Base-by-base conservation (phyloP, 108 stramenopile genomes). In the Fragilariopsis cylindrus region DNA sequence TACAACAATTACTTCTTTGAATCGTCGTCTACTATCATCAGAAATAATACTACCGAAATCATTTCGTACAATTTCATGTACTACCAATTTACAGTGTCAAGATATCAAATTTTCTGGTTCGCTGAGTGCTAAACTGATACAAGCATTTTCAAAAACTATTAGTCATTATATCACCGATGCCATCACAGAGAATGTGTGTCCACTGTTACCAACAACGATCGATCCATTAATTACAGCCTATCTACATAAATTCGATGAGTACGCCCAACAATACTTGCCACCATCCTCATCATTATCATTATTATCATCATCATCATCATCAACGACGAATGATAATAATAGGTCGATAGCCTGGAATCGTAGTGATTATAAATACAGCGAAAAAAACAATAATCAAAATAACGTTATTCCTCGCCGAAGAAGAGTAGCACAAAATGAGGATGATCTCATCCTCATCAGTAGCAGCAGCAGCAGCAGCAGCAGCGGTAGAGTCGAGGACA, bases 51-150 rank as follows among this genome's bases (percentile, higher is more conserved):
- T 48, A 16, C 60, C 30, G 0, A 48, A 4, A 21, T 30, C 45
- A 1, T 55, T 74, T 16, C 48, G 69, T 41, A 83, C 80, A 1
- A 52, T 43, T 15, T 41, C 21, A 2, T 87, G 82, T 69, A 50
- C 74, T 2, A 74, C 82, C 8, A 30, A 71, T 40, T 53, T 83
- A 21, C 30, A 64, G 41, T 77, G 77, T 4, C 49, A 65, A 0
- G 40, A 57, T 50, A 48, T 93, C 9, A 69, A 86, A 48, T 93
- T 93, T 66, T 81, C 87, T 3, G 92, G 92, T 21, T 80, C 79
- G 64, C 58, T 76, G 5, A 87, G 88, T 8, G 88, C 92, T 40
- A 83, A 81, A 65, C 69, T 90, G 18, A 85, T 93, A 45, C 76
- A 81, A 41, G 67, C 88, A n/a, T 90, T 93, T 71, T 79, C 81